Evolutionary conservation across 352 stramenopile species (phyloP), one percentile per base, ranked within the genome.

Genomic region (Plasmopara muralis): DNA sequence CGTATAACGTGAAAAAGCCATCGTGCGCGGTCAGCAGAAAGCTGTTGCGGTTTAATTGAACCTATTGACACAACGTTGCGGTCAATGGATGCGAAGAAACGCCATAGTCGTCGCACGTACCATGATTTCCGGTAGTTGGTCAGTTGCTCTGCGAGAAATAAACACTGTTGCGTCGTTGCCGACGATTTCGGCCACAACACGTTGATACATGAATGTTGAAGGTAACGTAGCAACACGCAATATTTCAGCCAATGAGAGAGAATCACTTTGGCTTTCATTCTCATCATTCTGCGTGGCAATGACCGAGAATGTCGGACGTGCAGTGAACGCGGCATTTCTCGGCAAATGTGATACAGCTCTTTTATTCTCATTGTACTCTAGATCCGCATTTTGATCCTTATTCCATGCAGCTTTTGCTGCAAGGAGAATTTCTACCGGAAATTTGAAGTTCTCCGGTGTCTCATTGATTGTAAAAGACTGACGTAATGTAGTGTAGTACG

Each of bases 1-100:
- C 59, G 13, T 73, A 80, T 60, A 60, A 74, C 4, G 59, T 68
- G 53, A 84, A 87, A 55, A 83, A 87, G 0, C 64, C 60, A 39
- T 72, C 62, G 28, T 49, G 42, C 5, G 46, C 64, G 0, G 50
- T 58, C 41, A 74, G 42, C 13, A 74, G 9, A 2, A 55, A 66
- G 0, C 28, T 37, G 33, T 62, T 37, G 9, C 30, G 5, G 13
- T 51, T 28, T 28, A 64, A 46, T 31, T 64, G 50, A 9, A 70
- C 42, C 64, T 72, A 45, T 15, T 28, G 30, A 46, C 15, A 46
- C 9, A 50, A 20, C 37, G 7, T 30, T 41, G 3, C 1, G 28
- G 6, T 35, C 14, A 37, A 38, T 25, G 5, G 18, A 47, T 12
- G n/a, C 7, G 14, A 41, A 41, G 4, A 41, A 41, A 15, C 6